Evolutionary conservation across 2,329 filamentous ascomycete species (phyloP), one percentile per base, ranked within the genome.

Genomic region (Cladophialophora exuberans): DNA sequence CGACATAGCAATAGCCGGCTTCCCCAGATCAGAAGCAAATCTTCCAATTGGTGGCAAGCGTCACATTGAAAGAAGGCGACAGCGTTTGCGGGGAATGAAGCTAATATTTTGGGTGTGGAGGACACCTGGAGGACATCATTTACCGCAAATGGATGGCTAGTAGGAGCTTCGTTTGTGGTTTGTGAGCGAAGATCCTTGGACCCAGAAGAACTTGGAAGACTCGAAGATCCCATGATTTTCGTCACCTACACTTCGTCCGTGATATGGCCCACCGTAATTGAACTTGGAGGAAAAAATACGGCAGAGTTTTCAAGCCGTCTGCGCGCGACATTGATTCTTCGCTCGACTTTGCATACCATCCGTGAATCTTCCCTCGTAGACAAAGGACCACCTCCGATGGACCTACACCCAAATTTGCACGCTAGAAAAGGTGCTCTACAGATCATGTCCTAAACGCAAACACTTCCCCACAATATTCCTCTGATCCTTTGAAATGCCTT

Each of bases 401-500:
- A n/a, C n/a, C n/a, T n/a, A n/a, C n/a, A n/a, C n/a, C n/a, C n/a
- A n/a, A n/a, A n/a, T n/a, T n/a, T n/a, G n/a, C n/a, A 31, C 28
- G 13, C 22, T 3, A 6, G n/a, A 18, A 23, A 45, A 17, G 22
- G 31, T 45, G 42, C 13, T n/a, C 13, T 45, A 45, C 23, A 30
- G 17, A 11, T 18, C 25, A 17, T n/a, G 20, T 39, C 17, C 42
- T 28, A 31, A 18, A 5, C 15, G 9, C n/a, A 6, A 4, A 13
- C 15, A 0, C 9, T 33, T n/a, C n/a, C n/a, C n/a, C 23, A 45
- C 13, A 18, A 45, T 17, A 10, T 22, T 18, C 36, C 23, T 10
- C 44, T n/a, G n/a, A n/a, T n/a, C n/a, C n/a, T n/a, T n/a, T n/a
- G 49, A 35, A 18, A 63, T 63, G 61, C 47, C 62, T 25, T 63